phyloP scores from a whole-genome alignment of 2,329 filamentous ascomycete species.

The Ophiostoma sp. region DNA sequence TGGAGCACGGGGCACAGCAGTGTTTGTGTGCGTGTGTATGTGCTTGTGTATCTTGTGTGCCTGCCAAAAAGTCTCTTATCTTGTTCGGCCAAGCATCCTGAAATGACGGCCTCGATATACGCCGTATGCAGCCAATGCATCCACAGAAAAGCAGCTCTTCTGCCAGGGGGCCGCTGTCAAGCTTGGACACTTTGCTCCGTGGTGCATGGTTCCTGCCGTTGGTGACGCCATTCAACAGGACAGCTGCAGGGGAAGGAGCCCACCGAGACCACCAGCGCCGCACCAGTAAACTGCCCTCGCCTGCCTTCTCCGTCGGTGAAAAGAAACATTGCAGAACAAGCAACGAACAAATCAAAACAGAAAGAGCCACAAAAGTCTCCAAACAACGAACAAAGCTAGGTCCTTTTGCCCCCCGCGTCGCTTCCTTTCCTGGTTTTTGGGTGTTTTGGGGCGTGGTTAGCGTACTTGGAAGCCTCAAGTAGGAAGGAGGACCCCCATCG shows the following conservation, averaged over 20 bases:
- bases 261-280: background rate
- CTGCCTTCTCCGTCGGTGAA: background rate
- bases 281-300: no score
- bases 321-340: background rate
- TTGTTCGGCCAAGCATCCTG: background rate
- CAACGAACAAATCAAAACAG: background rate
- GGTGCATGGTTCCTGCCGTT: slow-evolving; percentile 10
- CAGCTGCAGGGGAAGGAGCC: background rate
- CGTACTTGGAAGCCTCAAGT: slow-evolving; percentile 12
- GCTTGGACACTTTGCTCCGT: background rate
- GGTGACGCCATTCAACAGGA: slow-evolving; percentile 2
- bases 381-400: background rate
- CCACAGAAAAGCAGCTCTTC: background rate
- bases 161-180: background rate
- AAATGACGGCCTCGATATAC: background rate
- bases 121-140: background rate
- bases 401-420: slow-evolving; percentile 18
- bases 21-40: background rate
- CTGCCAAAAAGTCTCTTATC: background rate
- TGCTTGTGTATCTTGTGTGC: background rate
- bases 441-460: background rate
- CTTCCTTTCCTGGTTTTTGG: background rate
- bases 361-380: background rate
- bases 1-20: background rate
- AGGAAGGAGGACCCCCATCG: slow-evolving; percentile 1